Percentiles rank a stretch among this genome's conserved stretches.
Evolutionary conservation across 176 grass and related monocot genomes (phyloP).

Genomic region (Ensete ventricosum): DNA sequence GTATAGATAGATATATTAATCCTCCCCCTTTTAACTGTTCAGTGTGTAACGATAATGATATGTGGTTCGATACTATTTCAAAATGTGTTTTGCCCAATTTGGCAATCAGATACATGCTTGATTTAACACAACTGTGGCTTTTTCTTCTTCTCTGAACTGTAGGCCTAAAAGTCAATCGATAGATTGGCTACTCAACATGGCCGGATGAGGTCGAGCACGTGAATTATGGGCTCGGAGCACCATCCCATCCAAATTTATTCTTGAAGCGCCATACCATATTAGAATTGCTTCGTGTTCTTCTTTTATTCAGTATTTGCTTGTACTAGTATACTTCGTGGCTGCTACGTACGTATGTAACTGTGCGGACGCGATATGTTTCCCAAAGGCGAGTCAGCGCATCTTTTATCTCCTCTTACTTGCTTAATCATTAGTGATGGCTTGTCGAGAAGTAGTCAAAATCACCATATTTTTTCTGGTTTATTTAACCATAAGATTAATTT

Average conservation of each 20-base stretch:
- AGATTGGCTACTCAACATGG: too few species aligned
- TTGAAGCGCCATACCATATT: too few species aligned
- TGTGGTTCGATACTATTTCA: background rate
- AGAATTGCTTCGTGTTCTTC: too few species aligned
- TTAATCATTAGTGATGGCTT: background rate
- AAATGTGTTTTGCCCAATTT: background rate
- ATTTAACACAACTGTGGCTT: too few species aligned
- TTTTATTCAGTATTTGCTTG: background rate
- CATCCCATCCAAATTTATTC: too few species aligned
- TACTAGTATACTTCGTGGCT: background rate
- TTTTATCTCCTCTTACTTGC: background rate
- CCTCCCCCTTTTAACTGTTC: background rate
- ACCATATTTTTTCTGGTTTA: too few species aligned
- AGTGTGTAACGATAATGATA: background rate
- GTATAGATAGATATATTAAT: slow-evolving; percentile 29
- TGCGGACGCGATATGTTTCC: background rate
- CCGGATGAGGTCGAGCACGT: too few species aligned
- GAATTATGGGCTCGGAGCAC: too few species aligned
- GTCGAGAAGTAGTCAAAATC: too few species aligned
- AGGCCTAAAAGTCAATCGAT: too few species aligned
- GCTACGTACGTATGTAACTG: background rate
- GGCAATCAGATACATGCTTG: background rate
- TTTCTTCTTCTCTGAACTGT: too few species aligned
- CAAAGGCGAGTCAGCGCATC: background rate
- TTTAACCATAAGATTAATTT: too few species aligned